Evolutionary conservation across 164 flowering plant genomes (phyloP).

Genomic region (Tinospora cordifolia): DNA sequence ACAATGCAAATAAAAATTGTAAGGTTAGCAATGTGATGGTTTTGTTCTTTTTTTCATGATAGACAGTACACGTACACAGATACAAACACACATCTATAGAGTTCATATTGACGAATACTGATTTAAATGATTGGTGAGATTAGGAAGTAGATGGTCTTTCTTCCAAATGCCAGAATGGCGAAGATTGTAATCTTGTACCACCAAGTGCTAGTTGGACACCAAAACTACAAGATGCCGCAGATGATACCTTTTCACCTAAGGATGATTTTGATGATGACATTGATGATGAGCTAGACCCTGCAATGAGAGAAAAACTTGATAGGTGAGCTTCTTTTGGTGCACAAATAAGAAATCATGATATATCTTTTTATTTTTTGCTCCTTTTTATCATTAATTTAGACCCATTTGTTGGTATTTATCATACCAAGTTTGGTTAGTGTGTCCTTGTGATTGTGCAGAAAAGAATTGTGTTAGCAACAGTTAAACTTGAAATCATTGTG

Average conservation of each 20-base stretch:
- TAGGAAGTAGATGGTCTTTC: constrained; percentile 35
- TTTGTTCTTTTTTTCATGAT: neutral
- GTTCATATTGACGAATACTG: neutral
- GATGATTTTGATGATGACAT: constrained; percentile 65
- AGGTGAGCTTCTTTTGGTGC: constrained; percentile 38
- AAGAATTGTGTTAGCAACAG: neutral
- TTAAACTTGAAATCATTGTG: too few relatives aligned
- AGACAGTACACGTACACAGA: neutral
- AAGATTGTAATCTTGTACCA: constrained; percentile 17
- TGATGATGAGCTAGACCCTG: constrained; percentile 83
- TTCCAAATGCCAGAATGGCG: constrained; percentile 21
- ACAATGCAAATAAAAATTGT: constrained; percentile 19
- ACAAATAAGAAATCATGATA: neutral
- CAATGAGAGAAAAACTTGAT: constrained; percentile 66
- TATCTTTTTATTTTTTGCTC: neutral
- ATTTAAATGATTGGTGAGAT: constrained; percentile 4
- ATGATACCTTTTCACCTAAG: constrained; percentile 30
- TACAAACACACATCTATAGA: neutral
- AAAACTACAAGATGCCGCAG: constrained; percentile 28
- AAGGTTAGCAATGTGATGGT: constrained; percentile 23
- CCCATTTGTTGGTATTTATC: too few relatives aligned
- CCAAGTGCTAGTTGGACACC: constrained; percentile 27
- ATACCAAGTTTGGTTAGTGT: neutral
- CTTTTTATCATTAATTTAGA: neutral
- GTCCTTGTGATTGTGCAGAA: neutral